A percentile compares a stretch with the other conserved stretches of the same genome.
These are phyloP conservation scores for Funneliformis caledonium DNA, from an alignment of 371 early-diverging fungal genomes.

Conservation along the genomic window DNA sequence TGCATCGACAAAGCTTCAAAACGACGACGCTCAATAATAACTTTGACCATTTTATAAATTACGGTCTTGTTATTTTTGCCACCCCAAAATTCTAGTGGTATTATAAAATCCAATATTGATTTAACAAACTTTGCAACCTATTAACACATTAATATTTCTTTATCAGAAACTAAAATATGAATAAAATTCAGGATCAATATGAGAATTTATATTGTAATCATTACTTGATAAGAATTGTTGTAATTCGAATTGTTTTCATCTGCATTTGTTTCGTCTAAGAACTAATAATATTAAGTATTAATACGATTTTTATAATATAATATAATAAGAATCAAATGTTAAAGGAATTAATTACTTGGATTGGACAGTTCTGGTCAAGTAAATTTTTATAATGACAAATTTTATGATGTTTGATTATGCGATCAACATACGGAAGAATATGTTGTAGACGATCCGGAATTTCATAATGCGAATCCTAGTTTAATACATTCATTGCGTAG, in stretches of 20 bases:
- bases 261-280: neutral
- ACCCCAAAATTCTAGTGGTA: conserved; percentile 64
- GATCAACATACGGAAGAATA: neutral
- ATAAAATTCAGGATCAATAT: too few species aligned
- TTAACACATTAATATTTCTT: neutral
- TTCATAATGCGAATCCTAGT: neutral
- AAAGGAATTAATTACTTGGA: neutral
- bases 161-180: neutral
- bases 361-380: neutral
- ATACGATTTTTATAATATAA: neutral
- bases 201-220: neutral
- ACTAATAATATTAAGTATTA: neutral
- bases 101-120: conserved; percentile 48
- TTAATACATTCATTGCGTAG: neutral
- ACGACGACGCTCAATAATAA: conserved; percentile 58
- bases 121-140: conserved; percentile 55
- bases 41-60: conserved; percentile 52
- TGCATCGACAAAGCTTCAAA: conserved; percentile 65
- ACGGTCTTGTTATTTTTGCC: conserved; percentile 51
- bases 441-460: neutral
- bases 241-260: neutral
- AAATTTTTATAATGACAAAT: neutral
- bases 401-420: neutral
- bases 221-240: neutral
- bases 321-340: neutral